Conservation (phyloP, 202 grass and related monocot genomes). For the Setaria italica region DNA sequence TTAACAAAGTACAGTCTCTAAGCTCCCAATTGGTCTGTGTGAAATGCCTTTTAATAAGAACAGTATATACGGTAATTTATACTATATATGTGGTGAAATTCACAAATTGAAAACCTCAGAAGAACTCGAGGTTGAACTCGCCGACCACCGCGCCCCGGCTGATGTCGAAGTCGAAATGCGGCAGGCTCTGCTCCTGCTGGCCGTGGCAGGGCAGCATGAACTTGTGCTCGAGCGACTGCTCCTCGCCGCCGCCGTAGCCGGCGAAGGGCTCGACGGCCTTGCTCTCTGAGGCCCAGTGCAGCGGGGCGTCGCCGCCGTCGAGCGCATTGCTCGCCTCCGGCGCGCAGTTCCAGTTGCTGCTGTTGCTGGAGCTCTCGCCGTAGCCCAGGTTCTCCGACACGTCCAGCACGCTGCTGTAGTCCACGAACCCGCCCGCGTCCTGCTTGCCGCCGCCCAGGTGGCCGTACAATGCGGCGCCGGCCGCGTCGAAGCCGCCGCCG, state of each 20-base stretch:
- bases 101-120: slow-evolving; percentile 29
- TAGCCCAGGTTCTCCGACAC: slow-evolving; percentile 85
- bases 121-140: slow-evolving; percentile 62
- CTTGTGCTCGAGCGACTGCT: slow-evolving; percentile 55
- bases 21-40: slow-evolving; percentile 45
- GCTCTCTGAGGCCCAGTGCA: slow-evolving; percentile 74
- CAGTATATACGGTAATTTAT: slow-evolving; percentile 14
- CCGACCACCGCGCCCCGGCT: slow-evolving; percentile 36
- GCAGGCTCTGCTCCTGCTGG: slow-evolving; percentile 47
- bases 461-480: slow-evolving; percentile 28
- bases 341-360: slow-evolving; percentile 86
- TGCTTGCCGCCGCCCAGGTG: slow-evolving; percentile 36
- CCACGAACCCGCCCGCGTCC: slow-evolving; percentile 53
- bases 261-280: slow-evolving; percentile 44
- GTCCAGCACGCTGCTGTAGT: slow-evolving; percentile 78
- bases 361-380: slow-evolving; percentile 93
- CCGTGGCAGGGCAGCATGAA: slow-evolving; percentile 61
- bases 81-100: slow-evolving; percentile 6
- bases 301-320: slow-evolving; percentile 49
- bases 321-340: slow-evolving; percentile 50
- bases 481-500: slow-evolving; percentile 45
- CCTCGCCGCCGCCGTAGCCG: slow-evolving; percentile 37
- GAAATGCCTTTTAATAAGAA: slow-evolving; percentile 38
- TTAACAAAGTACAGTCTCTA: slow-evolving; percentile 56
- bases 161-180: slow-evolving; percentile 68